These are phyloP conservation scores for Thalassia testudinum DNA, from an alignment of 116 monocot genomes.

Conservation along the genomic window DNA sequence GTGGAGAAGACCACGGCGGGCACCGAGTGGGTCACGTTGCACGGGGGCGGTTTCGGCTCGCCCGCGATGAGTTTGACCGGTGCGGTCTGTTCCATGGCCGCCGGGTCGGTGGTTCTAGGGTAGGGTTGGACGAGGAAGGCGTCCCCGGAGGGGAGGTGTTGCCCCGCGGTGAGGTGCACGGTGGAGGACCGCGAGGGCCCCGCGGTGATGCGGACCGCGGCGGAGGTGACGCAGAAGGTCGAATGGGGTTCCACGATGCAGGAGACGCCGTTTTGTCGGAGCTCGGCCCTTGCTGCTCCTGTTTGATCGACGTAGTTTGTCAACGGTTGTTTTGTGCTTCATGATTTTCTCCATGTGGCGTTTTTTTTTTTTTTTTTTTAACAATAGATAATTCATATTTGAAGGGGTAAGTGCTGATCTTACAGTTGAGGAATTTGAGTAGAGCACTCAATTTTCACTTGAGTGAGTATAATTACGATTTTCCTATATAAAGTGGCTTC, in stretches of 20 bases:
- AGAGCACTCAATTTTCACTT: no score
- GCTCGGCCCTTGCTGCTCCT: constrained; percentile 6
- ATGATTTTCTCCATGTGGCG: no score
- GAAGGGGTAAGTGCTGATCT: no score
- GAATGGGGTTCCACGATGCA: constrained; percentile 17
- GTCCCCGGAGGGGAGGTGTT: constrained; percentile 6
- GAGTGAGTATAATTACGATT: no score
- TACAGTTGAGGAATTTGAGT: no score
- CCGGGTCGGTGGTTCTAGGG: constrained; percentile 15
- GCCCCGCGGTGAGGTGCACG: constrained; percentile 19
- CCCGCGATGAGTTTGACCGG: constrained; percentile 11
- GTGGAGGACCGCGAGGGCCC: constrained; percentile 10
- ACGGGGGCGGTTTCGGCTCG: constrained; percentile 1
- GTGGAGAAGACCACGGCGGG: constrained; percentile 47
- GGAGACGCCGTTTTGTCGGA: constrained; percentile 12
- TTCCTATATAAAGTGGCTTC: no score
- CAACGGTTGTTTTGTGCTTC: no score
- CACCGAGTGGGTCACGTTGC: constrained; percentile 18
- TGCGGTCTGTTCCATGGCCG: constrained; percentile 21
- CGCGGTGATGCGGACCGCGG: constrained; percentile 17
- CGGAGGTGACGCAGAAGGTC: constrained; percentile 30
- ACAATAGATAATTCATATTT: no score
- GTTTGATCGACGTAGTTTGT: neutral
- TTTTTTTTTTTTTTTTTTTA: no score
- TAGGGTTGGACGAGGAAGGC: constrained; percentile 17